Evolutionary conservation across 116 monocot species (phyloP).

Genomic region (Dioscorea cayenensis): DNA sequence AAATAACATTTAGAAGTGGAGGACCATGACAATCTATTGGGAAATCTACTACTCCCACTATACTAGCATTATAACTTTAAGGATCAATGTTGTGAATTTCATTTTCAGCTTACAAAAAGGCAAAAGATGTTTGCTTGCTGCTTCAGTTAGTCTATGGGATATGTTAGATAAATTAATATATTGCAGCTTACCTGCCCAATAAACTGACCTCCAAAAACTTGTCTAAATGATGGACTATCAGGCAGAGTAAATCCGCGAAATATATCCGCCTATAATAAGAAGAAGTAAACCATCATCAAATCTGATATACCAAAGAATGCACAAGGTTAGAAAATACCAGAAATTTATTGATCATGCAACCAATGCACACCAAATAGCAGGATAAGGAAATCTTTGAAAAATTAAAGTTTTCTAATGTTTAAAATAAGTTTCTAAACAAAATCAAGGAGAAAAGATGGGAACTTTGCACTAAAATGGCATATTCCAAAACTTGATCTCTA

Average conservation of each 20-base stretch:
- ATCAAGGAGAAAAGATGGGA: neutral
- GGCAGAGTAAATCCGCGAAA: conserved; percentile 76
- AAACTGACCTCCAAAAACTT: conserved; percentile 98
- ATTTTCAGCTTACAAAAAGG: neutral
- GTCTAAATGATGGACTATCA: conserved; percentile 65
- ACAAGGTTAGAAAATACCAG: neutral
- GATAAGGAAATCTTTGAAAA: neutral
- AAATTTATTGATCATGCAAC: neutral
- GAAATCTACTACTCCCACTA: too few relatives aligned
- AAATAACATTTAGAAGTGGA: too few relatives aligned
- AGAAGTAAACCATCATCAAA: neutral
- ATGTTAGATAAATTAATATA: neutral
- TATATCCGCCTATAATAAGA: conserved; percentile 28
- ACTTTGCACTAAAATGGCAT: neutral
- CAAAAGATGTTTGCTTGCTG: neutral
- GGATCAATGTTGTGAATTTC: neutral
- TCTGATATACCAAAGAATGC: neutral
- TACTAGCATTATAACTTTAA: too few relatives aligned
- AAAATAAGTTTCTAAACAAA: neutral
- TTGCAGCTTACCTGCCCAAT: conserved; percentile 74
- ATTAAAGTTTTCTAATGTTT: neutral
- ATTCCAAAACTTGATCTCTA: neutral
- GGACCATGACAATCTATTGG: too few relatives aligned
- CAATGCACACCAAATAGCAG: neutral
- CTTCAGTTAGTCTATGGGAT: neutral